Conservation (phyloP, 2,329 filamentous ascomycete genomes). For the Stagonosporopsis tanaceti region DNA sequence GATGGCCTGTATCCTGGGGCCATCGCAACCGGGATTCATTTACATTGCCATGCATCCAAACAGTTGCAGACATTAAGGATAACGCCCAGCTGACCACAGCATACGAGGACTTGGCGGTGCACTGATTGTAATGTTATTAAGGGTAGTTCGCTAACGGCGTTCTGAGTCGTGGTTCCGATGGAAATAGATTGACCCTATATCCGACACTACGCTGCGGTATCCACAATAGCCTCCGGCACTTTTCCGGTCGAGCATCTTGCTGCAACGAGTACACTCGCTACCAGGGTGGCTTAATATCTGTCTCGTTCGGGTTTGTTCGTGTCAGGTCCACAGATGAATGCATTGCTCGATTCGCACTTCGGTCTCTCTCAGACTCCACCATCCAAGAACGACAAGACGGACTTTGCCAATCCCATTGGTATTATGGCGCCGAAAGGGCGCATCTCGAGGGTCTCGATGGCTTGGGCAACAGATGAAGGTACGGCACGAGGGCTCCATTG, state of each 20-base stretch:
- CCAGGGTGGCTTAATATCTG: conserved; percentile 22
- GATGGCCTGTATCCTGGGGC: not conserved
- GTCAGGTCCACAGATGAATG: not conserved
- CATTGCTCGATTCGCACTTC: conserved; percentile 8
- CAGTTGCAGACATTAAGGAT: not conserved
- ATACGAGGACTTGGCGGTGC: not conserved
- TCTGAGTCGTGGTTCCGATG: conserved; percentile 23
- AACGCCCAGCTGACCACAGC: conserved; percentile 6
- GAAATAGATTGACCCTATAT: conserved; percentile 28
- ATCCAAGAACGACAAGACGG: conserved; percentile 16
- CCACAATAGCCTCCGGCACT: conserved; percentile 11
- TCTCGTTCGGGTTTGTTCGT: conserved; percentile 24
- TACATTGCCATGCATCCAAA: not conserved
- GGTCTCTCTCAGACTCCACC: not conserved
- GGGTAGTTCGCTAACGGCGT: conserved; percentile 30
- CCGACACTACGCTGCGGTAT: conserved; percentile 5
- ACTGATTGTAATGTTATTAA: conserved; percentile 3
- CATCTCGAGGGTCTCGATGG: conserved; percentile 1
- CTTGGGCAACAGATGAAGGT: conserved; percentile 6
- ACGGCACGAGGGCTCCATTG: conserved; percentile 1
- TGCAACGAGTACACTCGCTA: conserved; percentile 3
- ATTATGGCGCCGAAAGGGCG: conserved; percentile 1
- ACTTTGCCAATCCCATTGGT: conserved; percentile 13
- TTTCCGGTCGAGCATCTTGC: conserved; percentile 14
- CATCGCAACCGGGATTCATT: not conserved